Percentiles rank a stretch among this genome's conserved stretches.
Conservation (phyloP, 257 asterid species). For the Gynochthodes officinalis region DNA sequence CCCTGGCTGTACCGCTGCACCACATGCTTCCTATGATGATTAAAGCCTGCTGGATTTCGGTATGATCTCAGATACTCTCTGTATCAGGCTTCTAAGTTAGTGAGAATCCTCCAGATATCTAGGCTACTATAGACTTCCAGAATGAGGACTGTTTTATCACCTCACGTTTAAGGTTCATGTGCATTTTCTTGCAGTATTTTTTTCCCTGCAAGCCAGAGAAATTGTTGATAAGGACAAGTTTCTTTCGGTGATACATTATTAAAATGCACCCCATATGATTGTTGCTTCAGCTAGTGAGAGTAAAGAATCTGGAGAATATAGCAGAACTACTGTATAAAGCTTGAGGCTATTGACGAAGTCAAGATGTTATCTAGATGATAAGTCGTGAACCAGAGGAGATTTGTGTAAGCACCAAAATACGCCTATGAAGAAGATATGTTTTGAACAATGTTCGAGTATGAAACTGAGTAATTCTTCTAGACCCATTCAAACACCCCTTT, state of each 20-base stretch:
- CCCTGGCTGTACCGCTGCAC: slow-evolving; percentile 85
- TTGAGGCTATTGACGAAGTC: not conserved
- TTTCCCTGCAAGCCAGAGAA: no score
- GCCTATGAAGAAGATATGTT: no score
- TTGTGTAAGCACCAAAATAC: no score
- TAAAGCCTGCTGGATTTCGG: slow-evolving; percentile 26
- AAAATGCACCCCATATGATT: not conserved
- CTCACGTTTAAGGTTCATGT: not conserved
- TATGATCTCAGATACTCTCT: not conserved
- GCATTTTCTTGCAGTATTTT: not conserved
- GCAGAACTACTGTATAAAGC: not conserved
- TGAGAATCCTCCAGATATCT: no score
- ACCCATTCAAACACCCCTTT: not conserved
- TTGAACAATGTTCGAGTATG: no score
- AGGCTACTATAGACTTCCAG: no score
- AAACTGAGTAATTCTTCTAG: no score
- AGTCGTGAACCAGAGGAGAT: no score
- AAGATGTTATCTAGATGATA: not conserved
- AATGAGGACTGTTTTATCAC: not conserved
- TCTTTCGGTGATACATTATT: not conserved
- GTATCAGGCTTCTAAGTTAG: not conserved
- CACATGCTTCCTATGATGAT: slow-evolving; percentile 88
- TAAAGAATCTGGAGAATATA: not conserved
- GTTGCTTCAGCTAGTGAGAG: not conserved
- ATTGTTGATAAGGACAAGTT: not conserved